A percentile compares a stretch with the other conserved stretches of the same genome.
Conservation (phyloP, 352 stramenopile species). For the Thraustotheca clavata region DNA sequence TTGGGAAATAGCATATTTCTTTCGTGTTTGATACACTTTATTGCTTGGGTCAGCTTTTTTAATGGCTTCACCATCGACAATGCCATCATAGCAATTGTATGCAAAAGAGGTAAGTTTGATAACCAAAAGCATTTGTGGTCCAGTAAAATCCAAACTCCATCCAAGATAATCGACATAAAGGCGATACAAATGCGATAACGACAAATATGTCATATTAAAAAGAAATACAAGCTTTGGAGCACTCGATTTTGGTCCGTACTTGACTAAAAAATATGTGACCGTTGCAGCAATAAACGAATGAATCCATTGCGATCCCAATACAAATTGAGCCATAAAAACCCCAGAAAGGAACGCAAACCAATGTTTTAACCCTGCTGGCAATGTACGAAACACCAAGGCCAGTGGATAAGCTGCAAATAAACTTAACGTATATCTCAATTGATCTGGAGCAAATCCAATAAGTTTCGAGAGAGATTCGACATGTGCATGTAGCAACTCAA, state of each 20-base stretch:
- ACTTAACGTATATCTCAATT: conserved; percentile 77
- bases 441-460: conserved; percentile 42
- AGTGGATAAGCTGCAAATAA: conserved; percentile 92
- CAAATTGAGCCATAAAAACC: conserved; percentile 93
- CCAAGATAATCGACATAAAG: conserved; percentile 94
- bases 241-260: conserved; percentile 33
- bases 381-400: conserved; percentile 75
- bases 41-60: conserved; percentile 11
- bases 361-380: conserved; percentile 86
- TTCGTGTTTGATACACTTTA: conserved; percentile 24
- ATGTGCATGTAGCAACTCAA: conserved; percentile 39
- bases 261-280: conserved; percentile 81
- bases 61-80: no score
- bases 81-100: conserved; percentile 95
- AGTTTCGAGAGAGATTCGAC: conserved; percentile 29
- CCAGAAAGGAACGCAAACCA: conserved; percentile 86
- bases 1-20: conserved; percentile 48
- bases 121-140: conserved; percentile 89
- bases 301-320: conserved; percentile 88
- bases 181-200: conserved; percentile 90
- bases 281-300: conserved; percentile 90
- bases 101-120: conserved; percentile 97
- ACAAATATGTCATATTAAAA: conserved; percentile 90
- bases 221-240: conserved; percentile 84
- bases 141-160: conserved; percentile 81